These are phyloP conservation scores for Globisporangium apiculatum DNA, from an alignment of 352 stramenopile genomes.

Conservation along the genomic window DNA sequence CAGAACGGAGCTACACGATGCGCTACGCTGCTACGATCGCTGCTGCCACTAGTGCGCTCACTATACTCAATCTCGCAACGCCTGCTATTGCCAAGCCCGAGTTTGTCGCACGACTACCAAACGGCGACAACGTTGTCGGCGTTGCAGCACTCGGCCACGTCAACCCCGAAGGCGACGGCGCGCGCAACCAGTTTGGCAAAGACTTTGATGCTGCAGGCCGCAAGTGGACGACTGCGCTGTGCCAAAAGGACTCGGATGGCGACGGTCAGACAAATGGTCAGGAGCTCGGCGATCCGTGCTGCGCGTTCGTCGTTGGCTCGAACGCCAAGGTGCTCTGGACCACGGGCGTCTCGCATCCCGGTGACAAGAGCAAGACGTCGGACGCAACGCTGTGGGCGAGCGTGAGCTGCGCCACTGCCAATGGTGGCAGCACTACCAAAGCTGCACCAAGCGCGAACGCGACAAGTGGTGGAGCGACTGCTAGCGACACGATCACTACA, in stretches of 20 bases:
- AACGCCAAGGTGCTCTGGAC: slow-evolving; percentile 12
- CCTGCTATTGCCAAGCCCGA: slow-evolving; percentile 3
- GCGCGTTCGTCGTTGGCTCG: slow-evolving; percentile 14
- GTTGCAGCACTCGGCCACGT: slow-evolving; percentile 27
- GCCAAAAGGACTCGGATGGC: slow-evolving; percentile 24
- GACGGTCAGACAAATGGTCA: slow-evolving; percentile 52
- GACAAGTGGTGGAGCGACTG: neutral
- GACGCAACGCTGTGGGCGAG: slow-evolving; percentile 18
- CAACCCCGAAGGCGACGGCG: slow-evolving; percentile 10
- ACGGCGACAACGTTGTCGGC: slow-evolving; percentile 27
- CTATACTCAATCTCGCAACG: neutral
- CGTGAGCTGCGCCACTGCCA: neutral
- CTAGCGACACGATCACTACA: neutral
- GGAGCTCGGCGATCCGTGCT: slow-evolving; percentile 57
- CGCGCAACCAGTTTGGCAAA: slow-evolving; percentile 23
- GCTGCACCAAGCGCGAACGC: neutral
- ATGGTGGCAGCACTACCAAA: neutral
- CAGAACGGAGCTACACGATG: neutral
- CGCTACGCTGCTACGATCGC: neutral
- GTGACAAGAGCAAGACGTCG: slow-evolving; percentile 15
- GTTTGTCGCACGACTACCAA: slow-evolving; percentile 20
- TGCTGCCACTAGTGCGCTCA: neutral
- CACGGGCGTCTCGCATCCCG: slow-evolving; percentile 21
- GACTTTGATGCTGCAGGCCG: slow-evolving; percentile 23
- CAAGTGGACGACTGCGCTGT: slow-evolving; percentile 31